A percentile compares a stretch with the other conserved stretches of the same genome.
Evolutionary conservation across 345 rosid species (phyloP).

Genomic region (Punica granatum): DNA sequence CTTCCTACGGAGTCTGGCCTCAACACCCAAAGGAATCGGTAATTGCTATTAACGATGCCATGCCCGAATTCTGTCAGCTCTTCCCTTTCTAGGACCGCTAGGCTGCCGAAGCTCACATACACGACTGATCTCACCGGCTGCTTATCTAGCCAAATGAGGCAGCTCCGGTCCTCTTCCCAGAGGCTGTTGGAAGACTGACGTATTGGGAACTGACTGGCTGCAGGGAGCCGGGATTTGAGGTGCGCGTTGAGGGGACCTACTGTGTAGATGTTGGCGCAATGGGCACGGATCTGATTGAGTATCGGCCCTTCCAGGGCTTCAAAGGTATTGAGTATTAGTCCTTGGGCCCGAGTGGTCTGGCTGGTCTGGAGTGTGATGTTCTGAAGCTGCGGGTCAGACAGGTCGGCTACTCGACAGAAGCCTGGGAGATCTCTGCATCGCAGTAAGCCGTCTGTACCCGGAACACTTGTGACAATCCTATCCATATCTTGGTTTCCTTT

Average conservation of each 20-base stretch:
- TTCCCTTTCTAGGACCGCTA: constrained; percentile 12
- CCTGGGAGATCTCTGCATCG: constrained; percentile 48
- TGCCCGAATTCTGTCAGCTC: constrained; percentile 35
- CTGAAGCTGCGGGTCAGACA: constrained; percentile 11
- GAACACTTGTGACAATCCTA: constrained; percentile 20
- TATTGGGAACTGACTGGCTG: neutral
- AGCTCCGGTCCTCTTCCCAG: constrained; percentile 29
- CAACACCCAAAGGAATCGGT: constrained; percentile 38
- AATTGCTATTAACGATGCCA: constrained; percentile 30
- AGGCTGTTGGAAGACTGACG: constrained; percentile 12
- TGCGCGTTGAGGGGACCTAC: constrained; percentile 52
- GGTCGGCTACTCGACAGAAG: constrained; percentile 24
- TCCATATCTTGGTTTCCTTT: constrained; percentile 44
- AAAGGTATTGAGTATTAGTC: constrained; percentile 58
- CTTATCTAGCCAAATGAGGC: constrained; percentile 38
- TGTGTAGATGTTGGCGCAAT: constrained; percentile 32
- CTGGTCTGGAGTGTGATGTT: constrained; percentile 17
- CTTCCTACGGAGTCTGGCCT: constrained; percentile 16
- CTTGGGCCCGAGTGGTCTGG: constrained; percentile 24
- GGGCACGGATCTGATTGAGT: constrained; percentile 30
- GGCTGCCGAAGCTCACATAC: constrained; percentile 44
- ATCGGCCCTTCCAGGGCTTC: constrained; percentile 52
- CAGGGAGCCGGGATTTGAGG: constrained; percentile 19
- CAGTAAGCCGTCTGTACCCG: constrained; percentile 39
- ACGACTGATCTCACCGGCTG: constrained; percentile 29